phyloP scores from a whole-genome alignment of 192 early-diverging fungal species.

The Coemansia reversa region DNA sequence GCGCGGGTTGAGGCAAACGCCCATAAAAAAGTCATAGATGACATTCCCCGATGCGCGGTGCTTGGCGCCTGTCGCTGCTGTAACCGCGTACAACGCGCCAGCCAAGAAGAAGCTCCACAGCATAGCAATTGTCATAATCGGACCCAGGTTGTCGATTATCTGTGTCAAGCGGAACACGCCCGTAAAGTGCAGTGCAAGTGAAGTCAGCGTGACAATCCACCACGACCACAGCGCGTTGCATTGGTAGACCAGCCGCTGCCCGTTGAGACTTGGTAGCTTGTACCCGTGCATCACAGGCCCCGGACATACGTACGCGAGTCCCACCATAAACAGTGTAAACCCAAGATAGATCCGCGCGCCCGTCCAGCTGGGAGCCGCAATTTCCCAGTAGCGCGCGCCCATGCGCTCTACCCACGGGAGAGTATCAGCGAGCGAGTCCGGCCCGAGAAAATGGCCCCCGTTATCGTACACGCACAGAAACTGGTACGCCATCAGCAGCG shows the following conservation, averaged over 20 bases:
- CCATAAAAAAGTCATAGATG: constrained; percentile 95
- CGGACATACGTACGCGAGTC: constrained; percentile 63
- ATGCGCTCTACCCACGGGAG: constrained; percentile 51
- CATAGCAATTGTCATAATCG: constrained; percentile 67
- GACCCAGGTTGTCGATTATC: constrained; percentile 63
- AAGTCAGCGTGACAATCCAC: constrained; percentile 56
- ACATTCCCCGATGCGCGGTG: constrained; percentile 68
- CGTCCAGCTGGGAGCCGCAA: constrained; percentile 58
- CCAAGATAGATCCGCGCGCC: constrained; percentile 61
- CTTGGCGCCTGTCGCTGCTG: constrained; percentile 77
- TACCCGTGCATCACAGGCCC: constrained; percentile 67
- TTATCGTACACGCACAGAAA: constrained; percentile 71
- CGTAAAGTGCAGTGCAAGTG: constrained; percentile 66
- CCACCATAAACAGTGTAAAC: constrained; percentile 60
- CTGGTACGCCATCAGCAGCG: constrained; percentile 72
- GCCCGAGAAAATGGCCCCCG: constrained; percentile 58
- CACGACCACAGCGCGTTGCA: constrained; percentile 79
- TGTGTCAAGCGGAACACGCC: constrained; percentile 61
- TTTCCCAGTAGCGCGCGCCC: constrained; percentile 50
- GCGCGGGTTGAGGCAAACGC: constrained; percentile 93
- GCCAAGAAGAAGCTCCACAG: constrained; percentile 67
- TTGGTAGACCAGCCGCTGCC: constrained; percentile 76
- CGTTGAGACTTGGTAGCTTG: constrained; percentile 69
- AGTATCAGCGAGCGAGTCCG: constrained; percentile 47
- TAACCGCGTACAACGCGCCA: constrained; percentile 53